Evolutionary conservation across 371 early-diverging fungal genomes (phyloP).

Genomic region (Smittium culicis): DNA sequence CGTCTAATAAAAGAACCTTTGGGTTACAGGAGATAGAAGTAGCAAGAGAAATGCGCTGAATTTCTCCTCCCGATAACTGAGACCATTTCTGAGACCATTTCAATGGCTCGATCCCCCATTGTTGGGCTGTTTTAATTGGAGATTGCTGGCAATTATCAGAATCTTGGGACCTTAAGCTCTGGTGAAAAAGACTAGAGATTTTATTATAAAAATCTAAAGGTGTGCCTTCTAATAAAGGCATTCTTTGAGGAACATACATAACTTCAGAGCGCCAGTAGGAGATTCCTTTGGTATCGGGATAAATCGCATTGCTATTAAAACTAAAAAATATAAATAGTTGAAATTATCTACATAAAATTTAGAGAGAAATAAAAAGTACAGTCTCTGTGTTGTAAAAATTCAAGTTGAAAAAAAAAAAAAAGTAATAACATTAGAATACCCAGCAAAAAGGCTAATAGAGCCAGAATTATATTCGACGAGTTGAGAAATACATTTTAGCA

Average conservation of each 20-base stretch:
- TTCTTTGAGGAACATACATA: constrained; percentile 77
- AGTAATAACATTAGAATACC: constrained; percentile 30
- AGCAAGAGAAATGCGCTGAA: constrained; percentile 65
- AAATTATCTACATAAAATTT: not conserved
- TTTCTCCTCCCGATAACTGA: constrained; percentile 76
- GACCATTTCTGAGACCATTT: constrained; percentile 62
- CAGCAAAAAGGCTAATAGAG: constrained; percentile 36
- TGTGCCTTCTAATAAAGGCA: constrained; percentile 55
- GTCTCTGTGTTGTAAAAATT: too few species aligned
- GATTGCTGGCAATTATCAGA: constrained; percentile 14
- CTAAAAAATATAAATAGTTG: too few species aligned
- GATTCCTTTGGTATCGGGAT: constrained; percentile 37
- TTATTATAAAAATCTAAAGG: constrained; percentile 52
- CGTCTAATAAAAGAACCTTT: constrained; percentile 65
- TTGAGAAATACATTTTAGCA: constrained; percentile 69
- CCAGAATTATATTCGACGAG: constrained; percentile 52
- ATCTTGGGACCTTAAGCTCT: not conserved
- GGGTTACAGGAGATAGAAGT: constrained; percentile 72
- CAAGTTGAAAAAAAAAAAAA: too few species aligned
- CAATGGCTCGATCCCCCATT: constrained; percentile 51
- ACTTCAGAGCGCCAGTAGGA: constrained; percentile 62
- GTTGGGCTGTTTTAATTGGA: constrained; percentile 43
- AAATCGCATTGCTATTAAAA: not conserved
- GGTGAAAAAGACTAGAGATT: constrained; percentile 36
- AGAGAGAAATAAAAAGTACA: too few species aligned